Base-by-base conservation (phyloP, 805 yeast genomes). In the Cyberlindnera mycetangii region DNA sequence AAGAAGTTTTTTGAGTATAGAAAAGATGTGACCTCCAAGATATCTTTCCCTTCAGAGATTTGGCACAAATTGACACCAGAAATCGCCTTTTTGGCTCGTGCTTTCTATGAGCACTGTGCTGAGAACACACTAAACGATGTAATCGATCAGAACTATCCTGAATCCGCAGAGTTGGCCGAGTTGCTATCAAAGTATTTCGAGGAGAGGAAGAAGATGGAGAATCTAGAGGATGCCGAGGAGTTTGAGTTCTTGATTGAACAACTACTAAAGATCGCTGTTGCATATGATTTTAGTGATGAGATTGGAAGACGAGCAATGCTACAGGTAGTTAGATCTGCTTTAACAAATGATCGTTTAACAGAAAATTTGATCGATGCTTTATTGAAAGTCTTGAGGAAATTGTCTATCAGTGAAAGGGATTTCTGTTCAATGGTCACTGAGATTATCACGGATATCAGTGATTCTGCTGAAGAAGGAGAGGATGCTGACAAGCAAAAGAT, bases 241-340 rank as follows among this genome's bases (percentile, higher is more conserved):
- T 59, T 79, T 22, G 90, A 85, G 50, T 89, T 81, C 58, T 78
- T 89, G 37, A 73, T 89, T 33, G 79, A 80, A 46, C 96, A 93
- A 62, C 62, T 92, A 17, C 60, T 92, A 31, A 63, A 69, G 9
- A 75, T 88, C 21, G 83, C 90, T 0, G 75, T 75, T 22, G 76
- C 78, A 31, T 85, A 84, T 58, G 98, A 93, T 61, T 89, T 79
- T 57, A 83, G 89, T 54, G 97, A 93, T 67, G 96, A 90, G 62
- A 76, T 85, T 37, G 97, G 97, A 17, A 77, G 97, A 58, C 75
- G 96, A 61, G 79, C 80, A 36, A 79, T 89, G 78, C 66, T 85
- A 32, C 74, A 70, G 24, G 71, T 78, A 2, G 64, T 82, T 5
- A 72, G 88, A 67, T 69, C 78, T 18, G 69, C 81, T n/a, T 66